phyloP scores from a whole-genome alignment of 805 yeast genomes.

The Zygotorulaspora danielsina region DNA sequence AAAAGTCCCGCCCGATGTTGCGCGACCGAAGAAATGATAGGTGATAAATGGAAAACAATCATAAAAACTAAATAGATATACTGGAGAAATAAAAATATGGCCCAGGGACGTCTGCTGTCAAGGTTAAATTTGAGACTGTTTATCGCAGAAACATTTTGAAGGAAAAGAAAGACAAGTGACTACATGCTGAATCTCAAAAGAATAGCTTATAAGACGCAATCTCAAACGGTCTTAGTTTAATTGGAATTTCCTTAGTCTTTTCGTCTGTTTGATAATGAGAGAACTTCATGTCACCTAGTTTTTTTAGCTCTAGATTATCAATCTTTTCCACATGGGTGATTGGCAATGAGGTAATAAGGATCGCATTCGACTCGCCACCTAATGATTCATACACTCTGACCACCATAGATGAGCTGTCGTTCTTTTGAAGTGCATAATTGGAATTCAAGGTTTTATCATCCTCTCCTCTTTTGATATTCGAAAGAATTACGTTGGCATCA shows the following conservation, averaged over 20 bases:
- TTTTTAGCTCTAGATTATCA: constrained; percentile 53
- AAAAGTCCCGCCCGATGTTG: too few relatives aligned
- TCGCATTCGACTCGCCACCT: constrained; percentile 69
- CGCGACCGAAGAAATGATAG: too few relatives aligned
- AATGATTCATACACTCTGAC: constrained; percentile 80
- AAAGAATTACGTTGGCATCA: constrained; percentile 57
- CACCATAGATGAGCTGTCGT: constrained; percentile 50
- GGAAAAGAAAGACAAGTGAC: too few relatives aligned
- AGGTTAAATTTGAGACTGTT: too few relatives aligned
- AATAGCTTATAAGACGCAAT: constrained; percentile 47
- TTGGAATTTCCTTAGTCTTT: constrained; percentile 34
- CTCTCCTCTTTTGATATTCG: constrained; percentile 83
- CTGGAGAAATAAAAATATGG: too few relatives aligned
- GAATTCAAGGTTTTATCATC: constrained; percentile 59
- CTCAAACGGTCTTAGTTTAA: constrained; percentile 70
- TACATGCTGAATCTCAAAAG: constrained; percentile 21
- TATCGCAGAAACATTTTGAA: too few relatives aligned
- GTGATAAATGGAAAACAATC: too few relatives aligned
- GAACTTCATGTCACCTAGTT: constrained; percentile 39
- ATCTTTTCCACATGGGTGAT: constrained; percentile 49
- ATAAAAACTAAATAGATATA: too few relatives aligned
- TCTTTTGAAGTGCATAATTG: constrained; percentile 43
- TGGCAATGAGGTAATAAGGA: constrained; percentile 44
- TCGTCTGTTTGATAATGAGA: constrained; percentile 34
- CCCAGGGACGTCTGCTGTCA: too few relatives aligned